Evolutionary conservation across 352 stramenopile species (phyloP), one percentile per base, ranked within the genome.

Genomic region (Phytophthora sansomeana): DNA sequence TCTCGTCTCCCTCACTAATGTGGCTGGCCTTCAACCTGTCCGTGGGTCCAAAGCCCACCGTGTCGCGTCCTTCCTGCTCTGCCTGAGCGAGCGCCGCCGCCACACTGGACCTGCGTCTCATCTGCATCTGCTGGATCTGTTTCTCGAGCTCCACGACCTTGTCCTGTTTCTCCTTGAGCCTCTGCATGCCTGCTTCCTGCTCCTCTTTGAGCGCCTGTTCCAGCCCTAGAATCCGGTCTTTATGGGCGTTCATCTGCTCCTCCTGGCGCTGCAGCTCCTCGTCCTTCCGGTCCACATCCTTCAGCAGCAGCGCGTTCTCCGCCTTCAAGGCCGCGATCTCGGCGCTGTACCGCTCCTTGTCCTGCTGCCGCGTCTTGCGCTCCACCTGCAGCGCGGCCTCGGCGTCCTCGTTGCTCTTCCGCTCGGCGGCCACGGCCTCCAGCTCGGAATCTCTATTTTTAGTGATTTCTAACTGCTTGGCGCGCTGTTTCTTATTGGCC

Each of bases 401-500:
- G 0, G 81, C 68, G 61, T 80, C 74, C 14, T 78, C 63, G 10
- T 74, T 77, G 47, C 51, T 66, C 47, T 74, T 77, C 1, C 71
- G 26, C 56, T 87, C 48, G 3, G 76, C 80, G 6, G 76, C 68
- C 8, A 30, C 65, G 29, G 33, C 69, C 51, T 69, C 64, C 4
- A 70, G 28, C 29, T 71, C 60, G 6, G 65, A 75, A 14, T 76
- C 49, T 1, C 80, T 66, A 13, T 78, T 71, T 16, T 58, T 59
- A 0, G 79, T 74, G 48, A 81, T 77, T 42, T 92, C 80, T 6
- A 94, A 53, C 16, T 87, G 81, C 39, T 84, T 83, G 10, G 72
- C 78, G n/a, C 85, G 79, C 39, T 87, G 82, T 41, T 95, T 95
- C 63, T 95, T 95, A 50, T 86, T 91, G n/a, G 83, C 83, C 0